Conservation (phyloP, 2,329 filamentous ascomycete species). For the Sclerotinia spermophila region DNA sequence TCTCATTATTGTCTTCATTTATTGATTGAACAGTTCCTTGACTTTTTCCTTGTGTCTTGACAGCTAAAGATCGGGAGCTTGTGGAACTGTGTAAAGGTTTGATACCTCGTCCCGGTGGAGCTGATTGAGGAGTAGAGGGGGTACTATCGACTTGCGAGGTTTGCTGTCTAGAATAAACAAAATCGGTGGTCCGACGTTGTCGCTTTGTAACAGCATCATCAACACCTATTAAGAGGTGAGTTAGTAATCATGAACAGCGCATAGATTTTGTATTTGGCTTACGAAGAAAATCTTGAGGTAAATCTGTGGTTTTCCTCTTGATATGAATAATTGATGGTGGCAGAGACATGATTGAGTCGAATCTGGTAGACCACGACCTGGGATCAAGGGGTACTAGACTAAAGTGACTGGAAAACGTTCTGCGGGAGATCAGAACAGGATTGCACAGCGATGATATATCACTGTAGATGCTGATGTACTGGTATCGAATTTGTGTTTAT, state of each 20-base stretch:
- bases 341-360: conserved; percentile 30
- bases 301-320: conserved; percentile 37
- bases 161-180: conserved; percentile 34
- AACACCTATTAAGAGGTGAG: conserved; percentile 27
- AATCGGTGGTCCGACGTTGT: conserved; percentile 28
- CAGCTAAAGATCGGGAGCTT: conserved; percentile 18
- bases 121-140: conserved; percentile 8
- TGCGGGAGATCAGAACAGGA: not conserved
- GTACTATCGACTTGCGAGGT: conserved; percentile 8
- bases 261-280: conserved; percentile 17
- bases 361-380: not conserved
- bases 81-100: conserved; percentile 25
- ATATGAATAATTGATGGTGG: conserved; percentile 35
- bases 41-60: not conserved
- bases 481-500: not conserved
- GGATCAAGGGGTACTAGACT: not conserved
- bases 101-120: conserved; percentile 24
- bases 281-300: conserved; percentile 38
- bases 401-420: not conserved
- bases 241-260: too few relatives aligned
- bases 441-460: not conserved
- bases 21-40: not conserved
- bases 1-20: conserved; percentile 1
- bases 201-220: conserved; percentile 33
- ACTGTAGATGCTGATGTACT: not conserved